Conservation (phyloP, 2,329 filamentous ascomycete genomes). For the Aspergillus ochraceoroseus region DNA sequence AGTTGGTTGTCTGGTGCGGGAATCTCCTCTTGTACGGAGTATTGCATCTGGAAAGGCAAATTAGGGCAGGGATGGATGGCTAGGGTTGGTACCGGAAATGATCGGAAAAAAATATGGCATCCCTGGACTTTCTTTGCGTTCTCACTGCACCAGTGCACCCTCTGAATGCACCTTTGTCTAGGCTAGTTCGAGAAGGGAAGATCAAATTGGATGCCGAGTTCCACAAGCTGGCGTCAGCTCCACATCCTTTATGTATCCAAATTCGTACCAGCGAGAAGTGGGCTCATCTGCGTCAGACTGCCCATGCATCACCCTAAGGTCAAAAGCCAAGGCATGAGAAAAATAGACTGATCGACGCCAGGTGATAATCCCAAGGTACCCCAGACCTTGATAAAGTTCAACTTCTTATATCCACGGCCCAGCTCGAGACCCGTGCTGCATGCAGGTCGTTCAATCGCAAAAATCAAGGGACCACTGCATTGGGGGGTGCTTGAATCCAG, state of each 20-base stretch:
- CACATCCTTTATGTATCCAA: slow-evolving; percentile 19
- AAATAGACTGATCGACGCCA: slow-evolving; percentile 15
- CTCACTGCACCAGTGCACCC: slow-evolving; percentile 2
- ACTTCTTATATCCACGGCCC: slow-evolving; percentile 6
- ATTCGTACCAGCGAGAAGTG: slow-evolving; percentile 1
- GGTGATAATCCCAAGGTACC: slow-evolving; percentile 7
- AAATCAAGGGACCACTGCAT: slow-evolving; percentile 6
- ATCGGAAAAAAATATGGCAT: slow-evolving; percentile 6
- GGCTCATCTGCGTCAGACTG: slow-evolving; percentile 9
- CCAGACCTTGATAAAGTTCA: slow-evolving; percentile 16
- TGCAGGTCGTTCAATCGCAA: slow-evolving; percentile 9
- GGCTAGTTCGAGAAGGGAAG: not conserved
- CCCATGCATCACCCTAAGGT: slow-evolving; percentile 9
- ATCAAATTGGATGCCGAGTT: not conserved
- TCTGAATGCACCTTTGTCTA: slow-evolving; percentile 5
- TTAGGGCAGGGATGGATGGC: slow-evolving; percentile 12
- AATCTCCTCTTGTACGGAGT: too few relatives aligned
- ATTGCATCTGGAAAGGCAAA: too few relatives aligned
- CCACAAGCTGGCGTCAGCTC: slow-evolving; percentile 10
- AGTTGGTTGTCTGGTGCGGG: too few relatives aligned
- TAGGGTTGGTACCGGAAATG: slow-evolving; percentile 3
- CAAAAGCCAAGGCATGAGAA: slow-evolving; percentile 14
- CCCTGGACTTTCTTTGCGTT: slow-evolving; percentile 1
- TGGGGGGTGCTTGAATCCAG: slow-evolving; percentile 4
- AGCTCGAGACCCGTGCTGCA: slow-evolving; percentile 10